Conservation (phyloP, 139 green algal species). For the Mychonastes homosphaera region DNA sequence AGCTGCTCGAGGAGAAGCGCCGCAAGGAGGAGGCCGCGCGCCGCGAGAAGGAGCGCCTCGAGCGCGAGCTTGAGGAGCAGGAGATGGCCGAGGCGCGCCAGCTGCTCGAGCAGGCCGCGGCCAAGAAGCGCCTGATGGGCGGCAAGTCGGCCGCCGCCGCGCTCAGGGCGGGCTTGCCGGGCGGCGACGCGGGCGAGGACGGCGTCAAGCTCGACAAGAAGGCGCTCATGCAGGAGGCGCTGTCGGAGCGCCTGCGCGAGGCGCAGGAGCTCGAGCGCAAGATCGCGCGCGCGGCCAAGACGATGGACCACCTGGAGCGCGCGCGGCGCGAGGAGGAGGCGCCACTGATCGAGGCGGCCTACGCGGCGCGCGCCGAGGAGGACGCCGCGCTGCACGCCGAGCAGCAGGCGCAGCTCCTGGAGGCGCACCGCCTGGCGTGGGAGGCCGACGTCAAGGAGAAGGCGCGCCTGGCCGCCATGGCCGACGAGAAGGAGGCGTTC, state of each 20-base stretch:
- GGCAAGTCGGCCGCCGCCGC: slow-evolving; percentile 45
- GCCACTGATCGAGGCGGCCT: slow-evolving; percentile 40
- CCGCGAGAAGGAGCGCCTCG: slow-evolving; percentile 41
- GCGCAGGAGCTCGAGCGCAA: slow-evolving; percentile 70
- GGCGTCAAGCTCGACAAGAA: slow-evolving; percentile 71
- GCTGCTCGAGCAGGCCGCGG: slow-evolving; percentile 47
- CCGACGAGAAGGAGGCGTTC: slow-evolving; percentile 32
- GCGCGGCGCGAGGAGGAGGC: slow-evolving; percentile 86
- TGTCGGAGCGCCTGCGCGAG: slow-evolving; percentile 52
- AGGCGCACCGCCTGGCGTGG: slow-evolving; percentile 57
- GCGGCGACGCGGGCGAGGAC: slow-evolving; percentile 28
- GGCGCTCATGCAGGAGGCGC: slow-evolving; percentile 52
- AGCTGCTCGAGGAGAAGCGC: slow-evolving; percentile 49
- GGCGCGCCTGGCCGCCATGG: slow-evolving; percentile 38
- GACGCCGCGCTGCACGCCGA: slow-evolving; percentile 45
- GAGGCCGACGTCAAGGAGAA: slow-evolving; percentile 79
- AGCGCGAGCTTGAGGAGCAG: slow-evolving; percentile 54
- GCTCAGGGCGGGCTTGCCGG: background rate
- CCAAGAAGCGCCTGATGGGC: slow-evolving; percentile 40
- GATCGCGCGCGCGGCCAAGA: slow-evolving; percentile 49
- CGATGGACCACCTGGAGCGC: slow-evolving; percentile 94
- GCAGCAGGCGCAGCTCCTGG: slow-evolving; percentile 24
- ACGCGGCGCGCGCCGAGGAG: slow-evolving; percentile 33
- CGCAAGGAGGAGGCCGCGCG: slow-evolving; percentile 39
- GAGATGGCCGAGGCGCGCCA: slow-evolving; percentile 43